Base-by-base conservation (phyloP, 1,284 basidiomycete genomes). In the Uromyces viciae-fabae region DNA sequence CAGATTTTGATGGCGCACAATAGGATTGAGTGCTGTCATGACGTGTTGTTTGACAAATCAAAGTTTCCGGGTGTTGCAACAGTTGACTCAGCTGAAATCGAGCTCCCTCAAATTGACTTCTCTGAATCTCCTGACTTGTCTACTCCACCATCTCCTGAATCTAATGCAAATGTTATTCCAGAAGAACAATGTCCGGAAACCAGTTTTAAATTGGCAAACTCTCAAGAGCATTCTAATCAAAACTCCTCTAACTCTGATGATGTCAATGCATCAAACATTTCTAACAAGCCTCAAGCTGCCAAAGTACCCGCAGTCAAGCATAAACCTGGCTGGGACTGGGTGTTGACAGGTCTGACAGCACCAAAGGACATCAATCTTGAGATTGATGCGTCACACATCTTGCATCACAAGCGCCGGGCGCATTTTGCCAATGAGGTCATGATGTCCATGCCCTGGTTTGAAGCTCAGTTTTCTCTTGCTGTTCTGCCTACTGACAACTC, bases 41-140 rank as follows among this genome's bases (percentile, higher is more conserved):
- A 75, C 42, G 54, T 77, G 17, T 31, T 28, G 0, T 77, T 64
- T 38, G 40, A 77, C n/a, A 43, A 49, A 43, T 11, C 58, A 33
- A 15, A 15, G 11, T 60, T 60, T 33, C 58, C 58, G 38, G 58
- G 58, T 33, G 38, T 60, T 31, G 25, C 56, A n/a, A 58, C 17
- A 3, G 25, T 58, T 31, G 25, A n/a, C n/a, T 31, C 56, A 58
- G 56, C 56, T 58, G 56, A 58, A n/a, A 4, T 31, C 8, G 2
- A 62, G 9, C 60, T 36, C 4, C n/a, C n/a, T 49, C 22, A 11
- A 36, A 3, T 31, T 25, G n/a, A 58, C 52, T 56, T 28, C 28
- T 4, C 28, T 7, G 4, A 60, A 4, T 8, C 3, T 28, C 58
- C 3, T 31, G 4, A 17, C 28, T 14, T 9, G 7, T 19, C 31